Evolutionary conservation across 192 early-diverging fungal species (phyloP).

Genomic region (Gonapodya sp.): DNA sequence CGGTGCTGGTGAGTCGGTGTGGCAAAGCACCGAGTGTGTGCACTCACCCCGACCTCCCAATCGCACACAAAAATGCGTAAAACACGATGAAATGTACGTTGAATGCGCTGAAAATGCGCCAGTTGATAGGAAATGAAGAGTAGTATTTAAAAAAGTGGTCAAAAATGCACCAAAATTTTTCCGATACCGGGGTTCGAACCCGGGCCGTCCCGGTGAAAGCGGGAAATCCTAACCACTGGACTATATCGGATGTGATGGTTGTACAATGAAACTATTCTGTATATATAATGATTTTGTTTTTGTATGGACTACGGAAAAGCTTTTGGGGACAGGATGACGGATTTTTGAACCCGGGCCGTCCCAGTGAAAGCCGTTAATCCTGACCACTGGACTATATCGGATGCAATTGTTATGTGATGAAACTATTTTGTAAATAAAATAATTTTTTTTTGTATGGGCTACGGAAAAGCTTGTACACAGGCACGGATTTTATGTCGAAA

Average conservation of each 20-base stretch:
- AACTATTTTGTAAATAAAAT: neutral
- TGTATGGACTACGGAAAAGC: neutral
- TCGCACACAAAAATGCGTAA: too few species aligned
- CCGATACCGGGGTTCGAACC: conserved; percentile 78
- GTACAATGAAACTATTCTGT: neutral
- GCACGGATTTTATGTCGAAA: too few species aligned
- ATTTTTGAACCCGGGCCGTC: conserved; percentile 77
- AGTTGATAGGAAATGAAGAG: too few species aligned
- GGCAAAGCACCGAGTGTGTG: too few species aligned
- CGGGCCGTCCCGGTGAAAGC: conserved; percentile 77
- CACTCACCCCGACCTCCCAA: too few species aligned
- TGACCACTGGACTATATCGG: conserved; percentile 73
- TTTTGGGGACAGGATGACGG: too few species aligned
- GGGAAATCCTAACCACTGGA: conserved; percentile 76
- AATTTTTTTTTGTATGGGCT: neutral
- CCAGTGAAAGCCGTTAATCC: conserved; percentile 78
- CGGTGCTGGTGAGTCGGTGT: too few species aligned
- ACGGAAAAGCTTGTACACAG: neutral
- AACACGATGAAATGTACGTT: too few species aligned
- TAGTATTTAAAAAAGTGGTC: neutral
- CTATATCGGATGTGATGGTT: conserved; percentile 45
- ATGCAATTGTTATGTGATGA: conserved; percentile 13
- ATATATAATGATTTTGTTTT: neutral
- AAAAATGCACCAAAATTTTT: conserved; percentile 23
- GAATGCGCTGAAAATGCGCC: too few species aligned